phyloP scores from a whole-genome alignment of 1,284 basidiomycete species.

The Gymnopus androsaceus region DNA sequence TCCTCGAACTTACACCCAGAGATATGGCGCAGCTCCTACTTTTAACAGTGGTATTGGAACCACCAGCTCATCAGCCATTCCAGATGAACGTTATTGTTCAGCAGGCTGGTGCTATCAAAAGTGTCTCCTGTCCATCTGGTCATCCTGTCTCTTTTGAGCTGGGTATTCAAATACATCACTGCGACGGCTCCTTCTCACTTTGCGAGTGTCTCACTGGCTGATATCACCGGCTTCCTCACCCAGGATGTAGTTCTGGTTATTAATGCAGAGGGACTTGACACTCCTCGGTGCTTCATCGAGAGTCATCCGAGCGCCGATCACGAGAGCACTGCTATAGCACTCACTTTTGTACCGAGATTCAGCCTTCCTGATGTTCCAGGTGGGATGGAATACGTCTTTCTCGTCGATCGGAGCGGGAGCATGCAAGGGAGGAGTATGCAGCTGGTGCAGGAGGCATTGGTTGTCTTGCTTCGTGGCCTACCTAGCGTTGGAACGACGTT shows the following conservation, averaged over 20 bases:
- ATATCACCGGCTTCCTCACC: slow-evolving; percentile 2
- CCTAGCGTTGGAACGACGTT: slow-evolving; percentile 28
- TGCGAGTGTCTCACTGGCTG: slow-evolving; percentile 8
- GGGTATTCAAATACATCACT: background rate
- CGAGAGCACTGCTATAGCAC: slow-evolving; percentile 27
- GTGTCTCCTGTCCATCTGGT: too few relatives aligned
- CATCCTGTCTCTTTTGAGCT: slow-evolving; percentile 10
- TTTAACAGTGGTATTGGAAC: background rate
- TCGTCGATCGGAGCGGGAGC: slow-evolving; percentile 37
- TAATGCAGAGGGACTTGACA: slow-evolving; percentile 25
- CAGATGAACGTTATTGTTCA: slow-evolving; percentile 1
- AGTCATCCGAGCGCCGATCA: slow-evolving; percentile 9
- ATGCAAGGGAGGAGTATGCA: slow-evolving; percentile 30
- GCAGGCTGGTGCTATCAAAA: slow-evolving; percentile 8
- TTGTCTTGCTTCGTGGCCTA: slow-evolving; percentile 28
- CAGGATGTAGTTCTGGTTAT: slow-evolving; percentile 28
- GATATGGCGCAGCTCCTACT: slow-evolving; percentile 14
- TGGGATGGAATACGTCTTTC: slow-evolving; percentile 36
- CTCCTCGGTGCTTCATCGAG: slow-evolving; percentile 33
- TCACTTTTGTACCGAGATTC: slow-evolving; percentile 34
- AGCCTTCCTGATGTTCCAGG: slow-evolving; percentile 24
- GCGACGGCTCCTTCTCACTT: slow-evolving; percentile 6
- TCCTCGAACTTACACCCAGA: slow-evolving; percentile 11
- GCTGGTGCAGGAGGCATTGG: slow-evolving; percentile 27
- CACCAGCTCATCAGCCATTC: background rate